Evolutionary conservation across 1,284 basidiomycete species (phyloP), one percentile per base, ranked within the genome.

Genomic region (Mrakiaceae sp.): DNA sequence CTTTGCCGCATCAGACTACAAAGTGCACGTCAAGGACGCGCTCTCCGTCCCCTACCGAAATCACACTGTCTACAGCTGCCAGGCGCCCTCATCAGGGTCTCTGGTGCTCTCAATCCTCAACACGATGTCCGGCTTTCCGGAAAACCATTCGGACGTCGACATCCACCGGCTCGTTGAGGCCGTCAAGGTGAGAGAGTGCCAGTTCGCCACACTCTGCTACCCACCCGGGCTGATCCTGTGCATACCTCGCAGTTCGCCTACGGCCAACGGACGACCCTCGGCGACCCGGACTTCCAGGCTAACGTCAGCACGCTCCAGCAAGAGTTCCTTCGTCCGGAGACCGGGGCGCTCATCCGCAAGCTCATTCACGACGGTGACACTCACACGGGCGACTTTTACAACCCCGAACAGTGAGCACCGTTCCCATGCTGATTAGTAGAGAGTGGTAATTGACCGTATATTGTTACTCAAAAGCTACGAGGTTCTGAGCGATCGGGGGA

Each of bases 101-200:
- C 66, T 72, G 40, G 66, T 70, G 7, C 70, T 72, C 12, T 72
- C 71, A 5, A 65, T 67, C 9, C 68, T 73, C 64, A 72, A 73
- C 55, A 66, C 61, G 16, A 43, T 68, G 9, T 50, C 54, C 12
- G 61, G 61, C 3, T 68, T 50, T 55, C 58, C 47, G 9, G 27
- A 39, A 44, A 49, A 54, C 46, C 64, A 64, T 52, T 70, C 68
- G 4, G 69, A 69, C 2, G 64, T 76, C 12, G 72, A 71, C 49
- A 72, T 71, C 16, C 80, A 81, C 67, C 70, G 76, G 12, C 70
- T 80, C 44, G 71, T 80, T 48, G 80, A 81, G 69, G 77, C 79
- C 0, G 74, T 80, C 69, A 81, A 81, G 68, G 64, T 75, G 73
- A 58, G 76, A 27, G 27, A 27, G 27, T 27, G 27, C 27, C 27